These are phyloP conservation scores for Aspergillus ochraceus DNA, from an alignment of 2,329 filamentous ascomycete species.

Conservation along the genomic window DNA sequence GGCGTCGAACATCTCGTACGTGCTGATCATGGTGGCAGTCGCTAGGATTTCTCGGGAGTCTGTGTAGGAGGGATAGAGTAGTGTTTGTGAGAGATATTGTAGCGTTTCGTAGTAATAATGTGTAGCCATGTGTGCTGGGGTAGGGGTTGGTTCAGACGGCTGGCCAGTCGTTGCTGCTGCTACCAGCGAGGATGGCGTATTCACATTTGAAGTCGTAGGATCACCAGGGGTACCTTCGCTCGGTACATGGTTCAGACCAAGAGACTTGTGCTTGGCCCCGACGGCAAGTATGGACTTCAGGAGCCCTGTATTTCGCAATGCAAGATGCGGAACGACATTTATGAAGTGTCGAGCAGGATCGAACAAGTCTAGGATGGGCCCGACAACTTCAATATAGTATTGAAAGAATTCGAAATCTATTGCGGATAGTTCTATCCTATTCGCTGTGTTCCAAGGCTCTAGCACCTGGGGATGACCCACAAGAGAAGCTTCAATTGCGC, in stretches of 20 bases:
- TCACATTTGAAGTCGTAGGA: not conserved
- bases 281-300: slow-evolving; percentile 10
- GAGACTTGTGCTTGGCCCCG: slow-evolving; percentile 10
- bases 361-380: slow-evolving; percentile 18
- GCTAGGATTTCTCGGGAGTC: slow-evolving; percentile 55
- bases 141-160: not conserved
- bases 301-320: slow-evolving; percentile 11
- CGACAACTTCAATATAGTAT: slow-evolving; percentile 13
- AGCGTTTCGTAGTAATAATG: slow-evolving; percentile 64
- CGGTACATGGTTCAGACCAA: not conserved
- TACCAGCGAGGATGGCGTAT: not conserved
- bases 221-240: not conserved
- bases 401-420: slow-evolving; percentile 10
- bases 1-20: slow-evolving; percentile 64
- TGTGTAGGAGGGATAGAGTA: slow-evolving; percentile 58
- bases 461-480: slow-evolving; percentile 2
- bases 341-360: slow-evolving; percentile 17
- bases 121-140: slow-evolving; percentile 13
- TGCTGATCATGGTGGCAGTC: slow-evolving; percentile 60
- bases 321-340: slow-evolving; percentile 17
- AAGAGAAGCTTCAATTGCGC: not conserved
- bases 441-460: slow-evolving; percentile 15
- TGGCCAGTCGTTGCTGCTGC: not conserved
- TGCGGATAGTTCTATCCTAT: slow-evolving; percentile 4
- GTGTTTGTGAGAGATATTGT: slow-evolving; percentile 59